These are phyloP conservation scores for Amaranthus palmeri DNA, from an alignment of 148 eudicot genomes.

Conservation along the genomic window DNA sequence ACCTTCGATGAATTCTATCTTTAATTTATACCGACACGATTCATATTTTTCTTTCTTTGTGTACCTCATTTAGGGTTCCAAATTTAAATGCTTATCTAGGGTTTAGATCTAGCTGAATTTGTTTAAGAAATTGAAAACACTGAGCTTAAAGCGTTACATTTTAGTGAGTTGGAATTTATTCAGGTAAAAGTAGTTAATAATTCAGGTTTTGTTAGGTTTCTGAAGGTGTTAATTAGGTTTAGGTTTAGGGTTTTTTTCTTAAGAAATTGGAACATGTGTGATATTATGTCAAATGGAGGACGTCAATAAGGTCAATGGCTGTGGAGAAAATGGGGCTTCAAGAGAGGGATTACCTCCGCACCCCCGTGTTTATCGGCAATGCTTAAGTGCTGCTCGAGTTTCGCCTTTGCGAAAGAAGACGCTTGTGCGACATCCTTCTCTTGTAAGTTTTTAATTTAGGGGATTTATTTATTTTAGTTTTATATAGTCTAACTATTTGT, in stretches of 20 bases:
- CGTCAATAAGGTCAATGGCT: constrained; percentile 31
- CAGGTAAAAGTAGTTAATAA: background rate
- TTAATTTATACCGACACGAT: background rate
- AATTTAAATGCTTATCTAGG: background rate
- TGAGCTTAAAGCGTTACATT: background rate
- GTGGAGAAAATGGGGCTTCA: constrained; percentile 40
- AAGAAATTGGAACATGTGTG: constrained; percentile 23
- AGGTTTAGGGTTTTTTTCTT: constrained; percentile 26
- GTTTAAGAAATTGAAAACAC: background rate
- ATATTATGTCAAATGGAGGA: constrained; percentile 59
- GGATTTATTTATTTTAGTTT: background rate
- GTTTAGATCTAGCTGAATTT: constrained; percentile 11
- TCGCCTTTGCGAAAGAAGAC: constrained; percentile 37
- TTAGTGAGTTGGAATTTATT: background rate
- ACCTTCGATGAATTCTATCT: background rate
- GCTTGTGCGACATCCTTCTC: constrained; percentile 66
- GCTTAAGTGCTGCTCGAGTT: constrained; percentile 25
- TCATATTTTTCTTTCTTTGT: background rate
- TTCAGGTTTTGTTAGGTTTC: no score
- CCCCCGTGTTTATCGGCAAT: constrained; percentile 44
- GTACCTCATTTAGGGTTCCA: constrained; percentile 5
- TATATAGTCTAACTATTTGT: background rate
- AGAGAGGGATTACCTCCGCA: constrained; percentile 62
- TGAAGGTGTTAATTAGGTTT: background rate
- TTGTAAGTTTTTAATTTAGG: constrained; percentile 35